These are phyloP conservation scores for Neoarthrinium moseri DNA, from an alignment of 2,329 filamentous ascomycete genomes.

Conservation along the genomic window DNA sequence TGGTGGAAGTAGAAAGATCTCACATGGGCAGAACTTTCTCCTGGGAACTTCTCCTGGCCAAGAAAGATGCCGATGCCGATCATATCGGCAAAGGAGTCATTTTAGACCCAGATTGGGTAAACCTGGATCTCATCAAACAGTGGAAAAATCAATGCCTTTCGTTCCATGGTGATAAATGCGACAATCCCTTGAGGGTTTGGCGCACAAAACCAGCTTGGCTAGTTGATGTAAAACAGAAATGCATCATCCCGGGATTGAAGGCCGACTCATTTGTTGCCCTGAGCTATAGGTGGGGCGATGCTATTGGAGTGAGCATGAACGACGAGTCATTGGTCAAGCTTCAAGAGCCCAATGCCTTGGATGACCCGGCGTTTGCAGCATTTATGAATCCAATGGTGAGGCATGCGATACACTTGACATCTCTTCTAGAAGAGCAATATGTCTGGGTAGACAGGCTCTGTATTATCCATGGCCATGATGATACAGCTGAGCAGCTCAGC, in stretches of 20 bases:
- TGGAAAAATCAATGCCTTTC: too few species aligned
- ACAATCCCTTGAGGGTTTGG: background rate
- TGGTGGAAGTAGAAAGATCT: too few species aligned
- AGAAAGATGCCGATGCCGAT: too few species aligned
- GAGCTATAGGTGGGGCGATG: slow-evolving; percentile 1
- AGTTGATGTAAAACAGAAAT: background rate
- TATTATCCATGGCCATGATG: background rate
- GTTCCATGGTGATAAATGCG: background rate
- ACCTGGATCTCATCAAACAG: too few species aligned
- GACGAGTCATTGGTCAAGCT: background rate
- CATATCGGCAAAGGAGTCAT: too few species aligned
- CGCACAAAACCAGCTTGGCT: background rate
- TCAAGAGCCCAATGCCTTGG: background rate
- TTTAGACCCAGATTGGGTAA: too few species aligned
- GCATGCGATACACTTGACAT: background rate
- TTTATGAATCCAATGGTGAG: background rate
- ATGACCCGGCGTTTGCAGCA: background rate
- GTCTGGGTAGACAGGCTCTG: slow-evolving; percentile 5
- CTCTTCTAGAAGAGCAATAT: background rate
- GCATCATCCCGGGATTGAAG: background rate
- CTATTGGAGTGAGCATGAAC: background rate
- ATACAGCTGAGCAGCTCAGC: background rate
- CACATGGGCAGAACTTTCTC: too few species aligned
- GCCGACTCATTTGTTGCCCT: background rate
- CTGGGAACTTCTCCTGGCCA: too few species aligned